Evolutionary conservation across 805 yeast genomes (phyloP).

Genomic region (Sugiyamaella lignohabitans): DNA sequence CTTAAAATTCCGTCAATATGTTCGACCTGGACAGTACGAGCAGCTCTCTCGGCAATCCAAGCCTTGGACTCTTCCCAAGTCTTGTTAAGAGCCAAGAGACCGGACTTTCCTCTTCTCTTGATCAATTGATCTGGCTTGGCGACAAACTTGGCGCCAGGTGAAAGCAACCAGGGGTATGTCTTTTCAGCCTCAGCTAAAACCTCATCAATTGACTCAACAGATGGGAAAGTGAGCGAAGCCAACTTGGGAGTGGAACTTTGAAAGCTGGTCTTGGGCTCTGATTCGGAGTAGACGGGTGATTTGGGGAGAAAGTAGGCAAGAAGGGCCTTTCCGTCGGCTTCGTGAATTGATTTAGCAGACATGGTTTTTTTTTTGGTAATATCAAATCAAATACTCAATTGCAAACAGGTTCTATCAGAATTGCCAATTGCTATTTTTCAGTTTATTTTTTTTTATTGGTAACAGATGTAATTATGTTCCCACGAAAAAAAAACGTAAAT

Average conservation of each 20-base stretch:
- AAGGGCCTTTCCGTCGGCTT: slow-evolving; percentile 43
- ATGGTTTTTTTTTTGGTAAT: too few relatives aligned
- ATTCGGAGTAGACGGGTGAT: slow-evolving; percentile 33
- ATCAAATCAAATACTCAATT: too few relatives aligned
- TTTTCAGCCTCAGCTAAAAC: slow-evolving; percentile 34
- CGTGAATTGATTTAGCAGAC: slow-evolving; percentile 42
- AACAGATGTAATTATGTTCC: too few relatives aligned
- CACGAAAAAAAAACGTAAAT: too few relatives aligned
- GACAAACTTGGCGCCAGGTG: slow-evolving; percentile 35
- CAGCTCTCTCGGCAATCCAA: slow-evolving; percentile 41
- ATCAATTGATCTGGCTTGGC: slow-evolving; percentile 44
- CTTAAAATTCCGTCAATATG: slow-evolving; percentile 35
- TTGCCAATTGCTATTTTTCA: too few relatives aligned
- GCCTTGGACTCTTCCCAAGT: slow-evolving; percentile 39
- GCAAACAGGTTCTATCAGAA: too few relatives aligned
- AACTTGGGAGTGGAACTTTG: slow-evolving; percentile 33
- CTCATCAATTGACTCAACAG: slow-evolving; percentile 27
- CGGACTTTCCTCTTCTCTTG: slow-evolving; percentile 42
- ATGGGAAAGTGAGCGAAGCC: slow-evolving; percentile 33
- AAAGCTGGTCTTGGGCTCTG: slow-evolving; percentile 30
- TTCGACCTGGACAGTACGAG: slow-evolving; percentile 36
- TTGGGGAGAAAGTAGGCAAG: slow-evolving; percentile 37
- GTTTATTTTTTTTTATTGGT: too few relatives aligned
- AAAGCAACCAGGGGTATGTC: slow-evolving; percentile 37
- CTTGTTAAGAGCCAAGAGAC: slow-evolving; percentile 38